phyloP scores from a whole-genome alignment of 225 moss, liverwort and hornwort genomes.

The Sphagnum tenellum region DNA sequence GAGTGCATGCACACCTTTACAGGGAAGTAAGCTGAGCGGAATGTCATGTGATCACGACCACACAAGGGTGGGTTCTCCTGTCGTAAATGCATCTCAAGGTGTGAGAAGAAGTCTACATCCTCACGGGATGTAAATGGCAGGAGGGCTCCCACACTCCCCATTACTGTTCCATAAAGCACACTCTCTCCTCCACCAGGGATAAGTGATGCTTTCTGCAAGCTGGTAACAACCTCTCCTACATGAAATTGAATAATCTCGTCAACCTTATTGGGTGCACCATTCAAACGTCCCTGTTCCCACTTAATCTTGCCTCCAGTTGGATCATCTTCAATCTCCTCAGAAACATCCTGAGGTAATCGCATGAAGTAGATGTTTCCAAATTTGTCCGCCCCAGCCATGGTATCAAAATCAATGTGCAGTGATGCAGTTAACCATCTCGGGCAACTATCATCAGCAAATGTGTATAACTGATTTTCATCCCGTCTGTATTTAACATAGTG shows the following conservation, averaged over 20 bases:
- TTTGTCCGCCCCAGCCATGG: constrained; percentile 98
- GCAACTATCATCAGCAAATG: constrained; percentile 98
- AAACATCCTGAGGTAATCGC: constrained; percentile 96
- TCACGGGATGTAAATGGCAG: constrained; percentile 91
- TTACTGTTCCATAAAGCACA: constrained; percentile 88
- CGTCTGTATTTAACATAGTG: constrained; percentile 98
- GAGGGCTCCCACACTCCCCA: constrained; percentile 95
- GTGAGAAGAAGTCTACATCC: constrained; percentile 98
- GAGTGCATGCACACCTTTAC: constrained; percentile 51
- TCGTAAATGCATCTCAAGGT: constrained; percentile 96
- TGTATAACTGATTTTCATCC: constrained; percentile 95
- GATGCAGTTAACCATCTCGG: constrained; percentile 98
- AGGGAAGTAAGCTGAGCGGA: constrained; percentile 92
- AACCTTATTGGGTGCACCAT: constrained; percentile 98
- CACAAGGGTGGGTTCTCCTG: constrained; percentile 97
- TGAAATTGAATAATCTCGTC: constrained; percentile 99
- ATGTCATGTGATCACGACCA: constrained; percentile 97
- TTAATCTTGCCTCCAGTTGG: constrained; percentile 99
- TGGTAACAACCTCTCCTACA: constrained; percentile 92
- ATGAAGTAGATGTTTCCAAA: constrained; percentile 98
- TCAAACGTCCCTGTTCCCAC: constrained; percentile 98
- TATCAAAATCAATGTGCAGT: constrained; percentile 94
- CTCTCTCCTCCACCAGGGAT: constrained; percentile 95
- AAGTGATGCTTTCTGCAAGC: constrained; percentile 95
- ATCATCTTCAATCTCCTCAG: constrained; percentile 98